Percentiles rank a stretch among this genome's conserved stretches.
Evolutionary conservation across 1,284 basidiomycete genomes (phyloP).

Genomic region (Trametes sp.): DNA sequence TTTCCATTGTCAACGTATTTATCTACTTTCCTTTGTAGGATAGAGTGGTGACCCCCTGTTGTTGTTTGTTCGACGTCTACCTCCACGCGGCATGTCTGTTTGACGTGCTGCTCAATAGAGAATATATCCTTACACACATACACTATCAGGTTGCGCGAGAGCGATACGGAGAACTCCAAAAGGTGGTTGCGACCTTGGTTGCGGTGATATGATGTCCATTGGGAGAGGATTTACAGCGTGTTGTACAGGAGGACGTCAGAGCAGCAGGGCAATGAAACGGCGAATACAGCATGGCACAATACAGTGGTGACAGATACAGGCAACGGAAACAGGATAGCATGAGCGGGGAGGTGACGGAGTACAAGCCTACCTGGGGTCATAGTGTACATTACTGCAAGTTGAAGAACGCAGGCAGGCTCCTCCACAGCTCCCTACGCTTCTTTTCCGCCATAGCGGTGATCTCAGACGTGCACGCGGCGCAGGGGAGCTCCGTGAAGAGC

Average conservation of each 20-base stretch:
- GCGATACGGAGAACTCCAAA: no score
- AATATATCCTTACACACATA: background rate
- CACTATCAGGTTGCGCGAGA: background rate
- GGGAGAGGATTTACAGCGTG: no score
- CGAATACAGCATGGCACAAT: constrained; percentile 3
- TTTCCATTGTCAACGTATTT: background rate
- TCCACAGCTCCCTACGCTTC: constrained; percentile 43
- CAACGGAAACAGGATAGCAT: background rate
- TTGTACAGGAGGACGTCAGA: background rate
- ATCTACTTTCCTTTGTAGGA: background rate
- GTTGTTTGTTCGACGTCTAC: background rate
- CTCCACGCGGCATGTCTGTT: background rate
- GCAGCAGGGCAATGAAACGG: background rate
- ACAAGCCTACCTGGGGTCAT: background rate
- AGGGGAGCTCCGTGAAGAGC: constrained; percentile 41
- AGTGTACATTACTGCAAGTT: constrained; percentile 34
- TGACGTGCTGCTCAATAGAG: background rate
- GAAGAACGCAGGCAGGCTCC: constrained; percentile 42
- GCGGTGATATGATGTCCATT: background rate
- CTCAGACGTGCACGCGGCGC: constrained; percentile 38
- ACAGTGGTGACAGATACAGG: background rate
- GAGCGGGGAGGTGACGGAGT: background rate
- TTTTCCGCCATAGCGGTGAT: constrained; percentile 41
- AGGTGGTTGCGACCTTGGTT: no score
- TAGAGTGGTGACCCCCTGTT: background rate